Evolutionary conservation across 208 protist genomes (phyloP), one percentile per base, ranked within the genome.

Genomic region (Porcisia hertigi): DNA sequence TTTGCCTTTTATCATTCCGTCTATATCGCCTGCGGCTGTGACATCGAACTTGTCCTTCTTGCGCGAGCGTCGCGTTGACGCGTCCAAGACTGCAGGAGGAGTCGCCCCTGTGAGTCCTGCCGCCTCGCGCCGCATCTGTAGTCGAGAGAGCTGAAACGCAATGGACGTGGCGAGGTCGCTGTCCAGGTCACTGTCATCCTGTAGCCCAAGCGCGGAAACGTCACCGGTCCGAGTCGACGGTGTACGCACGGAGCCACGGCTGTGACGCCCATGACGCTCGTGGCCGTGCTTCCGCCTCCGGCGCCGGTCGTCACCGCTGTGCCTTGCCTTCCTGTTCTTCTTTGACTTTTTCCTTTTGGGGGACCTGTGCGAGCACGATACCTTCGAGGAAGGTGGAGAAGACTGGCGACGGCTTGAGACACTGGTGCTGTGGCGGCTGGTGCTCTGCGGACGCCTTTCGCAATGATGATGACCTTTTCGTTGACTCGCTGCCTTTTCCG

Each of bases 121-220:
- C 9, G 69, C 69, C 53, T 82, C 77, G 7, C 72, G 77, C 58
- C 65, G 66, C 67, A 69, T 58, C 55, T 39, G 62, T 45, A 82
- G 73, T 1, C 77, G 77, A 12, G 77, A 77, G 0, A 82, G 72
- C 53, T 82, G 77, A 59, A 77, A 82, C 59, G 74, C 77, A 41
- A 82, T 77, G 23, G 77, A 82, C 8, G 72, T 82, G 53, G 77
- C 45, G 49, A 77, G 16, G 54, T 77, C 49, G 67, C 77, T 77
- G 72, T 82, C 77, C 39, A 82, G 57, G 52, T 82, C 77, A 41
- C 72, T 77, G 47, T 62, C 71, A 7, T 18, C 43, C 6, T 66
- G 41, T 0, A 66, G n/a, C 23, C n/a, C 71, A 53, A 34, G 18
- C 11, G 49, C 18, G 39, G n/a, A 25, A 41, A 43, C 20, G 43